Percentiles rank a stretch among this genome's conserved stretches.
Evolutionary conservation across 257 asterid genomes (phyloP).

Genomic region (Lithospermum erythrorhizon): DNA sequence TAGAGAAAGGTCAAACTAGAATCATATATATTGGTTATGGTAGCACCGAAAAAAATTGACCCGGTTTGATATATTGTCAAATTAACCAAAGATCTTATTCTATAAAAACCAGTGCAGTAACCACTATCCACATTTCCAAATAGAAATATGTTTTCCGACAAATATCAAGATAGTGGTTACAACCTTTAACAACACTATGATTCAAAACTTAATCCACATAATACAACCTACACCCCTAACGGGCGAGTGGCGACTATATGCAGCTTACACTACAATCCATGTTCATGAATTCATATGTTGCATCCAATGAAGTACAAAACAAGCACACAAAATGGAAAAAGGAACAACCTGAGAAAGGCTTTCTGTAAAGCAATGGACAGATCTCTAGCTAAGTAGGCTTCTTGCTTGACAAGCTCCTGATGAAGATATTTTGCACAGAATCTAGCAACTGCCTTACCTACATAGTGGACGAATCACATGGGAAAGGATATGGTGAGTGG

Average conservation of each 20-base stretch:
- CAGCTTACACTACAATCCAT: no score
- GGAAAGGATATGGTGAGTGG: slow-evolving; percentile 5
- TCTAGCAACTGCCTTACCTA: slow-evolving; percentile 80
- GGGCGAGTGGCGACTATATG: no score
- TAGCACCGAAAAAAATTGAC: slow-evolving; percentile 1
- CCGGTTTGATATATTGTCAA: not conserved
- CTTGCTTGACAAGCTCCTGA: slow-evolving; percentile 59
- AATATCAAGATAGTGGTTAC: slow-evolving; percentile 8
- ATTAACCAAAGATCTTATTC: not conserved
- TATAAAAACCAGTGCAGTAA: not conserved
- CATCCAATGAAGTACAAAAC: slow-evolving; percentile 9
- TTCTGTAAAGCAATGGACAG: slow-evolving; percentile 42
- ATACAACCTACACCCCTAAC: not conserved
- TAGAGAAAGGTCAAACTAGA: slow-evolving; percentile 14
- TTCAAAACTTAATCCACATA: slow-evolving; percentile 8
- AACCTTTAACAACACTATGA: not conserved
- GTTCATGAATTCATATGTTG: slow-evolving; percentile 7
- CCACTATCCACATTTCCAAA: no score
- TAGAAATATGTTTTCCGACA: slow-evolving; percentile 9
- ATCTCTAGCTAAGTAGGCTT: slow-evolving; percentile 67
- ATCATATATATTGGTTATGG: not conserved
- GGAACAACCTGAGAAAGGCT: slow-evolving; percentile 72
- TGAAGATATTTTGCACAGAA: slow-evolving; percentile 96
- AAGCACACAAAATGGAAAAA: slow-evolving; percentile 11
- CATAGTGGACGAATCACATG: slow-evolving; percentile 12